Evolutionary conservation across 2,329 filamentous ascomycete genomes (phyloP), one percentile per base, ranked within the genome.

Genomic region (Emergomyces orientalis): DNA sequence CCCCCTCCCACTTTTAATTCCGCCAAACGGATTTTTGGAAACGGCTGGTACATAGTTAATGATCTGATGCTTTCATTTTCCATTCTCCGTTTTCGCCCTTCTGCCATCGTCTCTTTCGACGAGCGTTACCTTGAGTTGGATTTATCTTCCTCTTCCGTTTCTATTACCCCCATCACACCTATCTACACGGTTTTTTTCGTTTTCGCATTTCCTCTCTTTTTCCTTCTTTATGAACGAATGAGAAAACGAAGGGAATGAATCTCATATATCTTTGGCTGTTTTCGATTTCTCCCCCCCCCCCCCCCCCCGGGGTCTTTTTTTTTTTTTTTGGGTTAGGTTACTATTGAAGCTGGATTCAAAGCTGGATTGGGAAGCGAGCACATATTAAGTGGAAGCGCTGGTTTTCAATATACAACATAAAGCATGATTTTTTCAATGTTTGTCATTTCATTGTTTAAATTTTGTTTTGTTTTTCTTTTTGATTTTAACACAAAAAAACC

Each of bases 121-220:
- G 55, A 41, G 19, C 34, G 43, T 58, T 58, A 11, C 34, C n/a
- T 58, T 58, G 11, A 9, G n/a, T 41, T 49, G 13, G 47, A 2
- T 59, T 34, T 57, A 13, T 17, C 14, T 5, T 19, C 17, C 19
- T 41, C 13, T 41, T 43, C 17, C 13, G 4, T 17, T 43, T 41
- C 22, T n/a, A 17, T 41, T 41, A 22, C 22, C 39, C 19, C 34
- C 4, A 58, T 41, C 11, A 41, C 43, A 58, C 43, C 34, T 43
- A 25, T 43, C 13, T 25, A 13, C 13, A 13, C 1, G 0, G 25
- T 56, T 8, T 37, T 17, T 56, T 17, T 30, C 37, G 34, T 55
- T 43, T 57, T 77, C 76, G 95, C 88, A 97, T 96, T 68, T 92
- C 92, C 93, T 22, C 56, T 34, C 56, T 32, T 59, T 47, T 43